These are phyloP conservation scores for Trichoderma sp. DNA, from an alignment of 2,329 filamentous ascomycete species.

Conservation along the genomic window DNA sequence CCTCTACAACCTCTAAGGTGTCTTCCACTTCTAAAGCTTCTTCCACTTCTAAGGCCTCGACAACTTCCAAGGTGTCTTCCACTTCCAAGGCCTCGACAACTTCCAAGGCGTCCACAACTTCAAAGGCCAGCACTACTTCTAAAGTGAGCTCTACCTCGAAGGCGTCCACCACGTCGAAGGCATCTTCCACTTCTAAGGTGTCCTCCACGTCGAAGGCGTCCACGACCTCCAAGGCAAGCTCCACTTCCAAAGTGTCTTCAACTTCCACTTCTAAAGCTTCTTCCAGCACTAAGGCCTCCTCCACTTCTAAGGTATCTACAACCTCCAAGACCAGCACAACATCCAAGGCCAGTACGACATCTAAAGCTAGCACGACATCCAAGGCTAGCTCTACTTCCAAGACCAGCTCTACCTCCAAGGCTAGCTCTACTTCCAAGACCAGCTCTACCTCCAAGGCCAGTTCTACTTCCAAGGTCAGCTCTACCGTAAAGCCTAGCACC, in stretches of 20 bases:
- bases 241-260: neutral
- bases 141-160: neutral
- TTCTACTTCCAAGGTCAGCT: neutral
- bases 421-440: neutral
- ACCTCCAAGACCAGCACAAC: neutral
- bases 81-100: neutral
- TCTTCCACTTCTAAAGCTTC: neutral
- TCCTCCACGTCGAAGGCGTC: conserved; percentile 9
- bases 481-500: neutral
- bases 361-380: neutral
- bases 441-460: neutral
- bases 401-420: conserved; percentile 15
- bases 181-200: neutral
- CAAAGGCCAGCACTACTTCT: neutral
- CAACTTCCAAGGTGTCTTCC: neutral
- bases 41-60: neutral
- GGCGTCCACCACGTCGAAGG: neutral
- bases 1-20: neutral
- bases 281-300: neutral
- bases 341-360: conserved; percentile 1
- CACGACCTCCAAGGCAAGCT: neutral
- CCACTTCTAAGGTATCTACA: neutral
- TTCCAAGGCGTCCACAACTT: neutral
- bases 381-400: neutral
- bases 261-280: neutral